Conservation (phyloP, 306 rosid genomes). For the Rosa chinensis region DNA sequence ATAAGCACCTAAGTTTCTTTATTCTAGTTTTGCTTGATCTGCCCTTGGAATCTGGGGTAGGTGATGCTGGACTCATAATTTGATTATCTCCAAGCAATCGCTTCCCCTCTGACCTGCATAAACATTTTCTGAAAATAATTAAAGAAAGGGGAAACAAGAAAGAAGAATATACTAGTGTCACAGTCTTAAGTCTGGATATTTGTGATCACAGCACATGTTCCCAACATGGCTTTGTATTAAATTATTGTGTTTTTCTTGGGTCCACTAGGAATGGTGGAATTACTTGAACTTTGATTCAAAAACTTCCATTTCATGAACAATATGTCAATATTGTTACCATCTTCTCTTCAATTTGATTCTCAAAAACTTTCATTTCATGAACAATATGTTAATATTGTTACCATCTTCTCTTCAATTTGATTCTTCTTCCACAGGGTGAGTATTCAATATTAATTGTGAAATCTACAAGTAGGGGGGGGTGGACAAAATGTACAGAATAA, state of each 20-base stretch:
- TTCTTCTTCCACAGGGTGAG: not conserved
- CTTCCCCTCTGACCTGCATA: not conserved
- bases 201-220: constrained; percentile 41
- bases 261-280: constrained; percentile 22
- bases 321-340: too few species aligned
- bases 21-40: constrained; percentile 38
- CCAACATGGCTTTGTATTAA: constrained; percentile 22
- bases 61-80: constrained; percentile 22
- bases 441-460: not conserved
- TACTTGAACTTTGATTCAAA: not conserved
- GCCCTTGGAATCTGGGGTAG: constrained; percentile 46
- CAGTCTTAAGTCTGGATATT: constrained; percentile 22
- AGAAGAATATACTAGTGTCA: constrained; percentile 22
- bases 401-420: not conserved
- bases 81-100: constrained; percentile 28
- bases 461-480: not conserved
- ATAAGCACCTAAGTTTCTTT: constrained; percentile 8
- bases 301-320: not conserved
- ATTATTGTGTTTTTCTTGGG: constrained; percentile 28
- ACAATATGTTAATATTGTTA: not conserved
- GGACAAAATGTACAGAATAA: not conserved
- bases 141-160: not conserved
- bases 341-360: not conserved
- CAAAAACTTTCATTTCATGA: not conserved
- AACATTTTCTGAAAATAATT: constrained; percentile 19